phyloP scores from a whole-genome alignment of 129 eudicot genomes.

The Kitagawia praeruptora region DNA sequence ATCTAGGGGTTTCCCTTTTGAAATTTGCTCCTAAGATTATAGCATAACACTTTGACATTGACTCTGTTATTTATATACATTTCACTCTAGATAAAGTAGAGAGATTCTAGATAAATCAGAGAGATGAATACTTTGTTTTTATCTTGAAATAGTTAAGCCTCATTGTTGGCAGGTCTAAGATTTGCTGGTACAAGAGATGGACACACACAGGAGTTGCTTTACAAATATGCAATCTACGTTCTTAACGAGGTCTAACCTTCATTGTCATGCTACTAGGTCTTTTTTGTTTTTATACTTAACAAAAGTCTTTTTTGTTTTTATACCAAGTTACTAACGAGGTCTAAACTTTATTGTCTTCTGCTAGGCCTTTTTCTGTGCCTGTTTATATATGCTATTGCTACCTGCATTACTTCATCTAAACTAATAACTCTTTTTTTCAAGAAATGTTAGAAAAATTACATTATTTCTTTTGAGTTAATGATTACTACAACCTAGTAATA shows the following conservation, averaged over 20 bases:
- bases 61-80: not conserved
- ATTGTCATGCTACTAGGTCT: constrained; percentile 1
- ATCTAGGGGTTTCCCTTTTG: not conserved
- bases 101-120: not conserved
- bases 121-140: not conserved
- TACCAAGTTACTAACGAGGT: constrained; percentile 56
- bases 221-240: constrained; percentile 68
- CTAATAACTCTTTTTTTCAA: not conserved
- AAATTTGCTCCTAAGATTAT: not conserved
- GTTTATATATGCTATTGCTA: not conserved
- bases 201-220: constrained; percentile 71
- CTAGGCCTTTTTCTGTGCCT: not conserved
- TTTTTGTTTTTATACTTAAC: constrained; percentile 28
- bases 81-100: not conserved
- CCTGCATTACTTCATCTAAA: not conserved
- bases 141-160: not conserved
- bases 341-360: not conserved
- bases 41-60: not conserved
- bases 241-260: constrained; percentile 64
- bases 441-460: not conserved
- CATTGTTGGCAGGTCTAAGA: constrained; percentile 58
- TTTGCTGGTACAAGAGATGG: constrained; percentile 93
- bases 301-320: not conserved
- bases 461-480: not conserved
- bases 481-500: not conserved